phyloP scores from a whole-genome alignment of 2,329 filamentous ascomycete genomes.

The Fusarium liriodendri region DNA sequence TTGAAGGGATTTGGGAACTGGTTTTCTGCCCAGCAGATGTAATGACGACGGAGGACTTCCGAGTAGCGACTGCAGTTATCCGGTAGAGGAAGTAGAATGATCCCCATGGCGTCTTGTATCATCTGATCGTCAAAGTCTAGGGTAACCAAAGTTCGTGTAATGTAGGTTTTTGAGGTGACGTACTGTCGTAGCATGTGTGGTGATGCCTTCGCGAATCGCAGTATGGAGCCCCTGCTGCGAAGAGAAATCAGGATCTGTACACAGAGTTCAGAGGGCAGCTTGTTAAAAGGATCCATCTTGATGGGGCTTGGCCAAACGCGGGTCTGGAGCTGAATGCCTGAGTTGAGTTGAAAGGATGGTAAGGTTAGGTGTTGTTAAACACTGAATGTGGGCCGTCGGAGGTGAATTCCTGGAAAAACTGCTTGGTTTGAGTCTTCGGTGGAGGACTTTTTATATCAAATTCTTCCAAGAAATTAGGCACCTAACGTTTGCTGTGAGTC shows the following conservation, averaged over 20 bases:
- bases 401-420: background rate
- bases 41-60: background rate
- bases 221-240: constrained; percentile 2
- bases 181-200: constrained; percentile 18
- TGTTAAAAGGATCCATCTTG: constrained; percentile 14
- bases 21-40: background rate
- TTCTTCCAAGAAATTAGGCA: background rate
- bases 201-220: constrained; percentile 5
- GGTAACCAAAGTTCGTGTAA: constrained; percentile 1
- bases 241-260: background rate
- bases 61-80: background rate
- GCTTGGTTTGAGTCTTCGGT: background rate
- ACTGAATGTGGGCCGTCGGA: background rate
- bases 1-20: constrained; percentile 16
- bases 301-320: background rate
- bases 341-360: background rate
- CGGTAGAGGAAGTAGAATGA: constrained; percentile 8
- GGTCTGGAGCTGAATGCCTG: background rate
- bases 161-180: background rate
- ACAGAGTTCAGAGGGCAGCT: constrained; percentile 11
- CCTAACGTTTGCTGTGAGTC: background rate
- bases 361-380: background rate
- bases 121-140: constrained; percentile 15
- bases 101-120: constrained; percentile 24
- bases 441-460: background rate